Conservation (phyloP, 1,284 basidiomycete species). For the Tausonia pullulans region DNA sequence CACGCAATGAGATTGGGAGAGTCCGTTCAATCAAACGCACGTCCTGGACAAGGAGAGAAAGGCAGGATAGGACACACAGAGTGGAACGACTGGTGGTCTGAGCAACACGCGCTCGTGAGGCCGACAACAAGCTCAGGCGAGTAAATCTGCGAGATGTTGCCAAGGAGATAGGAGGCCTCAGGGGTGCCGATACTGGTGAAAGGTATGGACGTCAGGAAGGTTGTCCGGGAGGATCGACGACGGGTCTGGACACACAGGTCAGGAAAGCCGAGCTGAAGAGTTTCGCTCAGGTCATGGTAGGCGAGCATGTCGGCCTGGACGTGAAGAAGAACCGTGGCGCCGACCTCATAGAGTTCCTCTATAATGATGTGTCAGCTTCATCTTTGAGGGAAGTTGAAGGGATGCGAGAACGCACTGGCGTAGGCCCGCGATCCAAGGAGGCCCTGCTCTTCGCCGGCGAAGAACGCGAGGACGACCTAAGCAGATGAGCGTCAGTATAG, state of each 20-base stretch:
- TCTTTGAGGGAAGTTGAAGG: too few species aligned
- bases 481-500: background rate
- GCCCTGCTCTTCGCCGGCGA: conserved; percentile 34
- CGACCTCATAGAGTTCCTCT: conserved; percentile 46
- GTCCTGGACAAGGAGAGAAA: too few species aligned
- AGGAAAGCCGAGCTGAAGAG: conserved; percentile 63
- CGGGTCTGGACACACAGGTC: conserved; percentile 27
- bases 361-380: background rate
- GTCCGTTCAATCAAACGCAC: background rate
- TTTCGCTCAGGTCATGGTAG: conserved; percentile 58
- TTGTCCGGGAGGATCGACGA: background rate
- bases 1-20: background rate
- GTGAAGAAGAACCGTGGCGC: conserved; percentile 63
- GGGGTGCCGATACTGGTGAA: conserved; percentile 56
- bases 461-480: conserved; percentile 13
- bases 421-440: conserved; percentile 36
- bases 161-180: conserved; percentile 60
- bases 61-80: background rate
- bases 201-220: background rate
- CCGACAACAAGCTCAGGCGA: conserved; percentile 71
- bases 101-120: conserved; percentile 58
- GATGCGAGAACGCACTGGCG: conserved; percentile 28
- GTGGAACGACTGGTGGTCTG: conserved; percentile 55
- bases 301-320: conserved; percentile 82
- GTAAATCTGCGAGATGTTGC: conserved; percentile 57